Conservation (phyloP, 768 basidiomycete genomes). For the Paxillus rubicundulus region DNA sequence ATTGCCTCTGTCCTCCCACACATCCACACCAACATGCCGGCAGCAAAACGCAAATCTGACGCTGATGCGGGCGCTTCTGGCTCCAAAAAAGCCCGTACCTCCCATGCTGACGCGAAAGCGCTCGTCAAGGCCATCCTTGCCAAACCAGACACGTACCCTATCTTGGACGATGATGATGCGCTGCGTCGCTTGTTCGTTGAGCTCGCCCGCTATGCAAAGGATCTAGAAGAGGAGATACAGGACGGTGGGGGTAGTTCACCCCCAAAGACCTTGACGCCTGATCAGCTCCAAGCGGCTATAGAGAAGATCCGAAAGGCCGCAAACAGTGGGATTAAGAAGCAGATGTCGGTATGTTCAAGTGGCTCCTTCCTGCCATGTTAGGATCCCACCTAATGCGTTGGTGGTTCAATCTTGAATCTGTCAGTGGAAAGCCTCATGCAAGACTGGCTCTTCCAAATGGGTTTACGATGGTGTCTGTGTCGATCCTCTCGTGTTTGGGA, state of each 20-base stretch:
- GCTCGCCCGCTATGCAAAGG: slow-evolving; percentile 34
- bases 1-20: background rate
- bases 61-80: slow-evolving; percentile 11
- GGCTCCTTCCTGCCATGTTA: background rate
- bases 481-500: slow-evolving; percentile 47
- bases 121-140: slow-evolving; percentile 40
- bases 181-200: slow-evolving; percentile 27
- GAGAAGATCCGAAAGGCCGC: slow-evolving; percentile 45
- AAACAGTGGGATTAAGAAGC: slow-evolving; percentile 49
- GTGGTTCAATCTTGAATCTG: slow-evolving; percentile 1
- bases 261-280: slow-evolving; percentile 35
- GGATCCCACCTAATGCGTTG: background rate
- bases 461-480: slow-evolving; percentile 51
- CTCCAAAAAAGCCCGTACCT: slow-evolving; percentile 30
- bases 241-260: slow-evolving; percentile 9
- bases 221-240: slow-evolving; percentile 31
- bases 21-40: slow-evolving; percentile 7
- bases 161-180: slow-evolving; percentile 35
- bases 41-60: slow-evolving; percentile 40
- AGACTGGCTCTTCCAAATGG: slow-evolving; percentile 45
- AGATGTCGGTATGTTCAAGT: slow-evolving; percentile 40
- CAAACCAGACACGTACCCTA: slow-evolving; percentile 32
- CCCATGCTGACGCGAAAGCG: slow-evolving; percentile 33
- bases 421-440: slow-evolving; percentile 53
- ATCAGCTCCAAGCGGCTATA: slow-evolving; percentile 41